Evolutionary conservation across 1,284 basidiomycete genomes (phyloP).

Genomic region (Melampsora larici-populina): DNA sequence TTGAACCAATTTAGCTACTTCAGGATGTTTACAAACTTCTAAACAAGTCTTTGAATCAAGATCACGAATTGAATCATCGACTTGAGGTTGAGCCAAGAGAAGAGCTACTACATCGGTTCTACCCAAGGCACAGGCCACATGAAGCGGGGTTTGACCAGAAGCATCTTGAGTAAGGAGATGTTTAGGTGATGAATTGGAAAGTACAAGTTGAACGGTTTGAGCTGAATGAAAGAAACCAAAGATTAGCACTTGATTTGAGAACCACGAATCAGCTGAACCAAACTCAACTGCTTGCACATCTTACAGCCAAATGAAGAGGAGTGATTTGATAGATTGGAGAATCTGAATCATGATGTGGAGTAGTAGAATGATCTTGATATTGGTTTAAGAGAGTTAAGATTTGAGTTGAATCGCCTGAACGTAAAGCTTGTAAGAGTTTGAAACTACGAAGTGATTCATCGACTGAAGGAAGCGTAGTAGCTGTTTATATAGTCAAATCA

Average conservation of each 20-base stretch:
- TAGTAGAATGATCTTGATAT: background rate
- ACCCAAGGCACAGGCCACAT: slow-evolving; percentile 78
- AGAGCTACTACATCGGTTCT: slow-evolving; percentile 66
- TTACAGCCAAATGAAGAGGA: slow-evolving; percentile 77
- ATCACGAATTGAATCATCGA: slow-evolving; percentile 78
- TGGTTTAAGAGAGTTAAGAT: slow-evolving; percentile 75
- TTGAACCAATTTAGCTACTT: slow-evolving; percentile 69
- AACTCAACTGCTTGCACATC: slow-evolving; percentile 72
- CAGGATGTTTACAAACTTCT: slow-evolving; percentile 66
- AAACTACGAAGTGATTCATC: slow-evolving; percentile 71
- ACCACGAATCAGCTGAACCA: slow-evolving; percentile 22
- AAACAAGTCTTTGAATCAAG: slow-evolving; percentile 66
- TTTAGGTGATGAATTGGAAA: slow-evolving; percentile 45
- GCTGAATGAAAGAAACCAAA: slow-evolving; percentile 53
- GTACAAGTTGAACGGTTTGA: slow-evolving; percentile 57
- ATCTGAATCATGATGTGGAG: background rate
- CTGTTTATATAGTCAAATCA: too few species aligned
- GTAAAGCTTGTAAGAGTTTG: slow-evolving; percentile 72
- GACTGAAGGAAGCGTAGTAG: background rate
- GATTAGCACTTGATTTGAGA: slow-evolving; percentile 1
- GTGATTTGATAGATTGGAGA: slow-evolving; percentile 6
- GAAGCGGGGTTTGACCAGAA: slow-evolving; percentile 72
- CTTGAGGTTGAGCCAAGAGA: slow-evolving; percentile 49
- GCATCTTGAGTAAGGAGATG: slow-evolving; percentile 49
- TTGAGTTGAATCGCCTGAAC: slow-evolving; percentile 68